Evolutionary conservation across 768 basidiomycete species (phyloP), one percentile per base, ranked within the genome.

Genomic region (Amanita subjunquillea): DNA sequence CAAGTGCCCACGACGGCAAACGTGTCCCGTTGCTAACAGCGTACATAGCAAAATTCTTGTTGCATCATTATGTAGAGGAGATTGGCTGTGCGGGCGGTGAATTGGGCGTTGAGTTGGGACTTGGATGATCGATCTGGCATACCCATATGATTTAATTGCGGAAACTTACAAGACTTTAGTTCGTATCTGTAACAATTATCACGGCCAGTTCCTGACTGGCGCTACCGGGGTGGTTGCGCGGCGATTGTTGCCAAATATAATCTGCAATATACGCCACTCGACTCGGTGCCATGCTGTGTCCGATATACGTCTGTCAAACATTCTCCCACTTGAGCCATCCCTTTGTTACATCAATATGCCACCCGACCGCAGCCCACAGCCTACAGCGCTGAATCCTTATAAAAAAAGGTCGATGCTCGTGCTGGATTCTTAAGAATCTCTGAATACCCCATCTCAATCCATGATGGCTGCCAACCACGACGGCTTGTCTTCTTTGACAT

Each of bases 41-140:
- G 45, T 17, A n/a, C 53, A 29, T 64, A 93, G 90, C 91, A 95
- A 90, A 96, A 96, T 70, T 87, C 88, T 23, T 97, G 94, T 71
- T 96, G 93, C 64, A 75, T 89, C 56, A 72, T 95, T 67, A 87
- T 88, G 86, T 89, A 72, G 59, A 57, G 54, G 22, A 25, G 22
- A 12, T 22, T 3, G 46, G 39, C 36, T 22, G 8, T 37, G 39
- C 39, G 9, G 39, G 39, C 39, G 39, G 20, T 40, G 39, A 8
- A 22, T 22, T 34, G 34, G 39, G 7, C 17, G 39, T 7, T 10
- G 39, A 40, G 39, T 7, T 40, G 17, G 20, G 9, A 12, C 15
- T 5, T 49, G 8, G 20, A 50, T 44, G 20, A 36, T 36, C 36
- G 17, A 53, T 46, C 47, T 20, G 36, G 36, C 20, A 48, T 46